phyloP scores from a whole-genome alignment of 805 yeast species.

The Monosporozyma aerobia region DNA sequence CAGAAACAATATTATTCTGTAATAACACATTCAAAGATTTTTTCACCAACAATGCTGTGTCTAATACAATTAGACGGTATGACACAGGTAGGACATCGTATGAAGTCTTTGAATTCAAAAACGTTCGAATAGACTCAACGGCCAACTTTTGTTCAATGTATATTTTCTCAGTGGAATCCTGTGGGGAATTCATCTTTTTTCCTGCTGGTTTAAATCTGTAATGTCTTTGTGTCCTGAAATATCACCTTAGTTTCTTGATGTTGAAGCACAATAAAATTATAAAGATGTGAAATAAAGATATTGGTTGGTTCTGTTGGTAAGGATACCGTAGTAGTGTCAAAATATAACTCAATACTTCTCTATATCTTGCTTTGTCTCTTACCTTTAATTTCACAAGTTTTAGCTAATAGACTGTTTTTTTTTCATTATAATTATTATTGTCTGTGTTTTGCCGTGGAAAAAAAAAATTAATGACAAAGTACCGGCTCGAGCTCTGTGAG shows the following conservation, averaged over 20 bases:
- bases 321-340: background rate
- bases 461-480: background rate
- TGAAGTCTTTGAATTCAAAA: constrained; percentile 82
- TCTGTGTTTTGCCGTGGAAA: background rate
- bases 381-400: background rate
- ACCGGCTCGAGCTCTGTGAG: background rate
- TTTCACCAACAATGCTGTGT: constrained; percentile 81
- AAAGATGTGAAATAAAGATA: no score
- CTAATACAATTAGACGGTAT: constrained; percentile 85
- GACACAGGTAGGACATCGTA: constrained; percentile 96
- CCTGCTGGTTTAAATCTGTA: background rate
- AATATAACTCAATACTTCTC: background rate
- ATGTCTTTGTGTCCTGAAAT: background rate
- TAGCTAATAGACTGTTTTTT: background rate
- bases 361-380: background rate
- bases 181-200: background rate
- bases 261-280: background rate
- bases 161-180: constrained; percentile 4
- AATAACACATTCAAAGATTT: constrained; percentile 81
- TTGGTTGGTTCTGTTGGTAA: background rate
- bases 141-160: constrained; percentile 58
- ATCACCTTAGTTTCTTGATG: background rate
- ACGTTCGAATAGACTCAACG: constrained; percentile 70
- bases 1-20: constrained; percentile 91
- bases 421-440: background rate